phyloP scores from a whole-genome alignment of 1,139 yeast species.

The Pichia inconspicua region DNA sequence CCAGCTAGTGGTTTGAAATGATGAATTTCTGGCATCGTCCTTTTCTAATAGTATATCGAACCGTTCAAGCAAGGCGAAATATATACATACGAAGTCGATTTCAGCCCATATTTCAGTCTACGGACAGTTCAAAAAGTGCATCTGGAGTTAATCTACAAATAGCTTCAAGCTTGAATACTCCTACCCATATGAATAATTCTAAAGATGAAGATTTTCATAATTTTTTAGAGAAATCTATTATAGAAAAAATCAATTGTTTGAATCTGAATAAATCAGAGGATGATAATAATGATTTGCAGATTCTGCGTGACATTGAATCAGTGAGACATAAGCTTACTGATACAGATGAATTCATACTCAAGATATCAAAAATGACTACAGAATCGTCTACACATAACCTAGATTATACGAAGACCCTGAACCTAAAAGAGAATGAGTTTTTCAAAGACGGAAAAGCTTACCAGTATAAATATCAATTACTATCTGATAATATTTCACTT shows the following conservation, averaged over 20 bases:
- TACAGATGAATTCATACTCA: slow-evolving; percentile 4
- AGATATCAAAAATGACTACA: not conserved
- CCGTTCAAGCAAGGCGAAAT: not conserved
- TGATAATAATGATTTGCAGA: not conserved
- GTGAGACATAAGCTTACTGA: slow-evolving; percentile 1
- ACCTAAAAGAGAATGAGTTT: not conserved
- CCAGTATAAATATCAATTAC: slow-evolving; percentile 3
- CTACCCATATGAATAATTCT: not conserved
- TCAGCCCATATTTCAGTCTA: not conserved
- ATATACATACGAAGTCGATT: slow-evolving; percentile 7
- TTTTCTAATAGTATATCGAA: not conserved
- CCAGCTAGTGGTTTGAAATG: not conserved
- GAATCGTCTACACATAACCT: not conserved
- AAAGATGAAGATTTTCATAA: not conserved
- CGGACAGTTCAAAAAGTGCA: not conserved
- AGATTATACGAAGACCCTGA: not conserved
- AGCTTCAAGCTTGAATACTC: not conserved
- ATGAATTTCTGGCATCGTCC: not conserved
- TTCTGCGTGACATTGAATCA: not conserved
- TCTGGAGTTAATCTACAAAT: not conserved
- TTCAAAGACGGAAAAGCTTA: not conserved
- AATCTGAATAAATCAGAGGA: not conserved
- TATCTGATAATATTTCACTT: slow-evolving; percentile 3
- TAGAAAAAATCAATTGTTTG: not conserved
- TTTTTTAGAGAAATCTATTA: not conserved